These are phyloP conservation scores for Talaromyces atroroseus DNA, from an alignment of 2,329 filamentous ascomycete species.

Conservation along the genomic window DNA sequence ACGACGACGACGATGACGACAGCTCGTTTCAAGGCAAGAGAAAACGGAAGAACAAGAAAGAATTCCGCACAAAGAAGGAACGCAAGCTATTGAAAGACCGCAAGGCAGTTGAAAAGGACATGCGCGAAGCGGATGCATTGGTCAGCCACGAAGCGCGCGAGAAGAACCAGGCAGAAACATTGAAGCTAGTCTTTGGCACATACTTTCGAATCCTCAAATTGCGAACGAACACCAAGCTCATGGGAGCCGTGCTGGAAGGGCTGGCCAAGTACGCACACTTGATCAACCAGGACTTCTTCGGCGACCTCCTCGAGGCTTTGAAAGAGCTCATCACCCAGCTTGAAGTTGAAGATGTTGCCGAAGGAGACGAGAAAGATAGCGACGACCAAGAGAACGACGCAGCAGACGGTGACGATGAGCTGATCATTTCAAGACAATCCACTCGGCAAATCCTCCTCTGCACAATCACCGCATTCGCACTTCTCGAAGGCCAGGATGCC, in stretches of 20 bases:
- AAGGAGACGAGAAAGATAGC: slow-evolving; percentile 39
- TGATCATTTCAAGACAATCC: slow-evolving; percentile 58
- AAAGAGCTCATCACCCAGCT: slow-evolving; percentile 85
- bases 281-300: slow-evolving; percentile 99
- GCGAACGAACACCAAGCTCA: slow-evolving; percentile 66
- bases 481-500: slow-evolving; percentile 88
- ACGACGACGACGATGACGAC: slow-evolving; percentile 38
- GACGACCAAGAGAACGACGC: slow-evolving; percentile 32
- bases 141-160: slow-evolving; percentile 91
- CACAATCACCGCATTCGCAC: slow-evolving; percentile 92
- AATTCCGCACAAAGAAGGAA: slow-evolving; percentile 83
- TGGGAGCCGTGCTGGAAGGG: slow-evolving; percentile 95
- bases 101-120: slow-evolving; percentile 84
- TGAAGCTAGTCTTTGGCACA: slow-evolving; percentile 90
- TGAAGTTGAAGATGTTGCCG: slow-evolving; percentile 46
- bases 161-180: slow-evolving; percentile 86
- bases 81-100: slow-evolving; percentile 80
- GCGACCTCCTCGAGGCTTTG: slow-evolving; percentile 86
- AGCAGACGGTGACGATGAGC: slow-evolving; percentile 16
- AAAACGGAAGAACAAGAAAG: slow-evolving; percentile 66
- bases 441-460: slow-evolving; percentile 86
- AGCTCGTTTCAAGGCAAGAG: slow-evolving; percentile 33
- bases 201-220: slow-evolving; percentile 94
- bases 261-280: slow-evolving; percentile 89
- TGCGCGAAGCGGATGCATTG: slow-evolving; percentile 83